Base-by-base conservation (phyloP, 1,284 basidiomycete species). In the Trichosporon ovoides region DNA sequence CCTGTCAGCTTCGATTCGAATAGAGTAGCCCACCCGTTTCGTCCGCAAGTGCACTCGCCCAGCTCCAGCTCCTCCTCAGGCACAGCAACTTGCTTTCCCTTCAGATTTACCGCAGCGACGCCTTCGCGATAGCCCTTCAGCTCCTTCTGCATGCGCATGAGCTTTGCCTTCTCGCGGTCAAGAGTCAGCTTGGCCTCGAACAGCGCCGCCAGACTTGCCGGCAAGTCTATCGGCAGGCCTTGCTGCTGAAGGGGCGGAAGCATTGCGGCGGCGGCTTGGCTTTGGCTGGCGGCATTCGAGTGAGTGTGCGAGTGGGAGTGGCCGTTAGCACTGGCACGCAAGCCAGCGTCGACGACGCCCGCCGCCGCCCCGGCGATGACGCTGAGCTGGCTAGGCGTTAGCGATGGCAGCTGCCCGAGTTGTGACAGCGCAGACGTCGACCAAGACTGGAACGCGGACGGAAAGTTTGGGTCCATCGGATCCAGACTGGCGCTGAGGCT, bases 141-240 rank as follows among this genome's bases (percentile, higher is more conserved):
- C 64, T 76, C 74, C 60, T 74, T 71, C 56, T 76, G 74, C 74
- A 76, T 76, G 50, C 68, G 61, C 55, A 76, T 65, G 38, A 76
- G 59, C 60, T 75, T 76, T 6, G 72, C 74, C 66, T 76, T 76
- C 58, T 76, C 74, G 52, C 74, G 65, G 64, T 76, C 74, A 49
- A 76, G 66, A 4, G 73, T 76, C 33, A 76, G 62, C 52, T 76
- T 76, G 10, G 74, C 74, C 56, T 76, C 73, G 60, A 76, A 76
- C n/a, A 76, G 61, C 34, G 74, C 74, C 0, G 74, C 74, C 12
- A 76, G 60, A 60, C 69, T 72, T 1, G 71, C 70, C 0, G 73
- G 74, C 0, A 76, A 58, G 55, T 76, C 74, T 49, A 74, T 75
- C 24, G 68, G 67, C 16, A 70, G 57, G 16, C 57, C 64, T 14